Conservation (phyloP, 768 basidiomycete species). For the Tylopilus sp. region DNA sequence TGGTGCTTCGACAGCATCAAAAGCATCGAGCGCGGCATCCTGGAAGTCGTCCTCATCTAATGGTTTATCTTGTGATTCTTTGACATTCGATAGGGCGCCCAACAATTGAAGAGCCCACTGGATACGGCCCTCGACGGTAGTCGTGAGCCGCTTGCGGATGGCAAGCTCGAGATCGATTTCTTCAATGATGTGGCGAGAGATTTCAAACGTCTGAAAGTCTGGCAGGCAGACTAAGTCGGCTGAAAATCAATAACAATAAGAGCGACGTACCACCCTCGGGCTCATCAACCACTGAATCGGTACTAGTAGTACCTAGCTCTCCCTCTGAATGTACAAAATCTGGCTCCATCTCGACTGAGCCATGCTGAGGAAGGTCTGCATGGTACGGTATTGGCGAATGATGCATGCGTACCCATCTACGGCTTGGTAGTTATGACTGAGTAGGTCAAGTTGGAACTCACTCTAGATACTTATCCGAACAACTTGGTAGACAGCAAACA, state of each 20-base stretch:
- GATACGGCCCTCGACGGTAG: conserved; percentile 43
- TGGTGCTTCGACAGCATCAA: conserved; percentile 39
- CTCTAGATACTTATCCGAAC: no score
- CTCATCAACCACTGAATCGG: conserved; percentile 9
- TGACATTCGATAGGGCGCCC: conserved; percentile 28
- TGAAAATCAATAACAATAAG: background rate
- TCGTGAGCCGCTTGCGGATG: conserved; percentile 38
- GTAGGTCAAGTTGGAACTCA: no score
- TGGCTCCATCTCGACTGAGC: conserved; percentile 8
- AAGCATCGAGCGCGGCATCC: conserved; percentile 40
- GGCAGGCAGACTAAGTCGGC: background rate
- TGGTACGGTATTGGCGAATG: conserved; percentile 14
- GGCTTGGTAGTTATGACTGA: background rate
- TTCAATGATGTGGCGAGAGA: conserved; percentile 25
- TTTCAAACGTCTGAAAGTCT: conserved; percentile 14
- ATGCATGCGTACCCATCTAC: conserved; percentile 26
- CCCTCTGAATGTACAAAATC: conserved; percentile 8
- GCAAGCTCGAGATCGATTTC: conserved; percentile 45
- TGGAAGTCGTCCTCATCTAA: conserved; percentile 33
- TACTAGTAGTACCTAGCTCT: conserved; percentile 1
- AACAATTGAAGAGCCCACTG: conserved; percentile 44
- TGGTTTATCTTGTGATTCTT: conserved; percentile 12
- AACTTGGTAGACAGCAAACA: no score
- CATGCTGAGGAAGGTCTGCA: conserved; percentile 13
- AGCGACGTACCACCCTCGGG: conserved; percentile 19